phyloP scores from a whole-genome alignment of 2,329 filamentous ascomycete species.

The Talaromyces albobiverticillius region DNA sequence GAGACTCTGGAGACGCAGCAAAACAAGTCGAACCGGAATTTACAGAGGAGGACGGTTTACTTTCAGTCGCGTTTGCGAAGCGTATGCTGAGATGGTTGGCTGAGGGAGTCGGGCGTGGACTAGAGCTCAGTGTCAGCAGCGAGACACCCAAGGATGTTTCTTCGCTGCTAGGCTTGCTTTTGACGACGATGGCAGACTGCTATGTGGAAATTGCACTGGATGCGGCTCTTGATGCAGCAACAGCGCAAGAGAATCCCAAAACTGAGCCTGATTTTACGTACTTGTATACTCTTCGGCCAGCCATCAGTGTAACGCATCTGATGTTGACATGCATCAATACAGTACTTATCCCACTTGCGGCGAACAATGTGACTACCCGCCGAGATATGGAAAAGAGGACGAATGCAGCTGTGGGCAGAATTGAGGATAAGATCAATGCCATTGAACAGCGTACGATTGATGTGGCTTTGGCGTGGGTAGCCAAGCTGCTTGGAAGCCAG shows the following conservation, averaged over 20 bases:
- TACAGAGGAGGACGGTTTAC: constrained; percentile 79
- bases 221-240: constrained; percentile 70
- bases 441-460: constrained; percentile 69
- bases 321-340: constrained; percentile 91
- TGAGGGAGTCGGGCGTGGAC: constrained; percentile 83
- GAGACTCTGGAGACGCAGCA: constrained; percentile 61
- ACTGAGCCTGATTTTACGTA: constrained; percentile 85
- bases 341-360: constrained; percentile 83
- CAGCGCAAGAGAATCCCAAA: constrained; percentile 73
- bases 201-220: constrained; percentile 66
- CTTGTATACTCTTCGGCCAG: constrained; percentile 72
- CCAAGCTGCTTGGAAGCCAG: constrained; percentile 69
- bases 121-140: constrained; percentile 81
- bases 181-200: constrained; percentile 84
- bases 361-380: constrained; percentile 84
- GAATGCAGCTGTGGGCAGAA: constrained; percentile 67
- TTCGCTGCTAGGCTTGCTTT: constrained; percentile 75
- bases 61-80: constrained; percentile 86
- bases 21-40: constrained; percentile 86
- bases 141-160: constrained; percentile 95
- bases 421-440: constrained; percentile 78
- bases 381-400: constrained; percentile 85
- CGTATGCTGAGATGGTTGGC: constrained; percentile 97
- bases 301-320: constrained; percentile 85
- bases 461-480: constrained; percentile 72